These are phyloP conservation scores for Rutidosis leptorrhynchoides DNA, from an alignment of 129 eudicot species.

Conservation along the genomic window DNA sequence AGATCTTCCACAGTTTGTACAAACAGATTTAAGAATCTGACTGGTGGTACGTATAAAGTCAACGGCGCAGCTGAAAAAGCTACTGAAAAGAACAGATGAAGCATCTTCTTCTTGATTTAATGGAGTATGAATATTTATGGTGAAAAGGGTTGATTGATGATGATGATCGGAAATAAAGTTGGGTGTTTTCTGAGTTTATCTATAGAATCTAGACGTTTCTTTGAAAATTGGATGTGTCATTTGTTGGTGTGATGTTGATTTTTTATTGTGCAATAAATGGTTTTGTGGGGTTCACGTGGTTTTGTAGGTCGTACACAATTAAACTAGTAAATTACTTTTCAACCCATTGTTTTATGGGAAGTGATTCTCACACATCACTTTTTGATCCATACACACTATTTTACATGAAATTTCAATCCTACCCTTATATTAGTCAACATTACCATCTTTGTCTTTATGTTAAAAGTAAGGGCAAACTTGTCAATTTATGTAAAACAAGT, in stretches of 20 bases:
- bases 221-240: neutral
- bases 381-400: too few species aligned
- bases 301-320: neutral
- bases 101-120: conserved; percentile 36
- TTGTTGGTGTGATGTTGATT: neutral
- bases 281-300: neutral
- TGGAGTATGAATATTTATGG: neutral
- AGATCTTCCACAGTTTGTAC: conserved; percentile 68
- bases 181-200: neutral
- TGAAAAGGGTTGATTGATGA: neutral
- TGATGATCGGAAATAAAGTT: neutral
- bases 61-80: conserved; percentile 94
- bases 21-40: conserved; percentile 71
- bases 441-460: too few species aligned
- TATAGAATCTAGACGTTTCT: neutral
- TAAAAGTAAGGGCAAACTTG: too few species aligned
- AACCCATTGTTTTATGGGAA: too few species aligned
- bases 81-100: conserved; percentile 75
- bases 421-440: too few species aligned
- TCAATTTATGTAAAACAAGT: too few species aligned
- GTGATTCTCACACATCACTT: too few species aligned
- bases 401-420: too few species aligned
- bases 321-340: too few species aligned
- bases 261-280: neutral
- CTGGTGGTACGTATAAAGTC: conserved; percentile 79